Base-by-base conservation (phyloP, 352 stramenopile genomes). In the Proteromonas lacertae region DNA sequence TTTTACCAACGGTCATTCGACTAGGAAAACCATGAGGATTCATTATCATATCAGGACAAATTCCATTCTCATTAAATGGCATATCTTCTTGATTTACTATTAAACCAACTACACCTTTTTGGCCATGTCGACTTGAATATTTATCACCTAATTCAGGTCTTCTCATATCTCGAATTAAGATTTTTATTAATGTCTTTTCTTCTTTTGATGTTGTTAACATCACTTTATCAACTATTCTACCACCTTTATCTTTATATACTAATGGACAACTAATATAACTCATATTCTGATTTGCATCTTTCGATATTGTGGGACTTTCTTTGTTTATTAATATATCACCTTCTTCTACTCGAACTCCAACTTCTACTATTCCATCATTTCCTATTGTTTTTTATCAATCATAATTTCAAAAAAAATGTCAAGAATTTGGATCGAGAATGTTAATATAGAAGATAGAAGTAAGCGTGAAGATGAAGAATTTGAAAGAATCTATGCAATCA, bases 1-100 rank as follows among this genome's bases (percentile, higher is more conserved):
- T 87, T 55, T 97, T 96, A 2, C 76, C 77, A 10, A 93, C 77
- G 10, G 87, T 99, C 89, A 99, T 99, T 38, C 89, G 79, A 46
- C 69, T 92, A 23, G 89, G 89, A 57, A 99, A 96, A 43, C 86
- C 87, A 59, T 99, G 89, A 31, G 89, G 87, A 57, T 99, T 99
- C 81, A 99, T 97, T 50, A 98, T 96, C 24, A 99, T 52, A 56
- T 99, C 89, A 0, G 87, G 87, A 38, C 74, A 90, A 25, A 96
- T 69, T 13, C 89, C 89, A 35, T 74, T 59, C 52, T 96, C 86
- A 50, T 86, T 91, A 52, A 99, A 98, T 18, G 88, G 88, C 73
- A 99, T 88, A 61, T 98, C 84, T 45, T 90, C 82, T 54, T 90
- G 69, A n/a, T 49, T 43, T 8, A 66, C 44, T 46, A 93, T 92